phyloP scores from a whole-genome alignment of 2,329 filamentous ascomycete species.

The Sporothrix luriei region DNA sequence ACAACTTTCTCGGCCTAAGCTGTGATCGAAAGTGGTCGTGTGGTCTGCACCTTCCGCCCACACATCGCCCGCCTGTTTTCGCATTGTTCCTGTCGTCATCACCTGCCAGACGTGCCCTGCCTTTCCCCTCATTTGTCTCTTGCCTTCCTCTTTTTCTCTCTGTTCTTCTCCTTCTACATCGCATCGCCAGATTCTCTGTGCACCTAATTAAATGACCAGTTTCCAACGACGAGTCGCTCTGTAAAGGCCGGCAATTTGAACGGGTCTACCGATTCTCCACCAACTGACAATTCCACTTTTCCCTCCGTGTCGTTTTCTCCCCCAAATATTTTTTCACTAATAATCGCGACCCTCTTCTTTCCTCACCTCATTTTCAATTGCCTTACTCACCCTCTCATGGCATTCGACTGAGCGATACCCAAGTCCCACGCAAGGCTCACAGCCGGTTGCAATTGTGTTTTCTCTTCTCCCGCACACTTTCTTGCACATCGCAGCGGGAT shows the following conservation, averaged over 20 bases:
- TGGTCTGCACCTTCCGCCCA: conserved; percentile 22
- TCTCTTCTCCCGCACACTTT: not conserved
- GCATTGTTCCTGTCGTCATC: conserved; percentile 25
- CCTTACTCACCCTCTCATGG: not conserved
- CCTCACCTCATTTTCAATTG: not conserved
- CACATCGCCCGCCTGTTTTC: conserved; percentile 1
- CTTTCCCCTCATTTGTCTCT: conserved; percentile 16
- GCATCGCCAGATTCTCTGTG: conserved; percentile 16
- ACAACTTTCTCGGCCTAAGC: conserved; percentile 24
- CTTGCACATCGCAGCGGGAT: not conserved
- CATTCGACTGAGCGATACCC: conserved; percentile 17
- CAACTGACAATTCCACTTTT: conserved; percentile 30
- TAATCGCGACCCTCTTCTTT: conserved; percentile 10
- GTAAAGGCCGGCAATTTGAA: conserved; percentile 23
- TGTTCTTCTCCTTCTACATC: not conserved
- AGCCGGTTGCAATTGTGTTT: conserved; percentile 3
- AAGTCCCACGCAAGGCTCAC: not conserved
- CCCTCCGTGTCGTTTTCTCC: conserved; percentile 24
- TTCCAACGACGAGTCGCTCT: not conserved
- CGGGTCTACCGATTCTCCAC: conserved; percentile 22
- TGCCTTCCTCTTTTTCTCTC: not conserved
- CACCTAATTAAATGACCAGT: not conserved
- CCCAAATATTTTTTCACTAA: conserved; percentile 29
- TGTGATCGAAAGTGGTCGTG: conserved; percentile 27
- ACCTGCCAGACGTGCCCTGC: conserved; percentile 12